phyloP scores from a whole-genome alignment of 768 basidiomycete genomes.

The Termitomyces sp. region DNA sequence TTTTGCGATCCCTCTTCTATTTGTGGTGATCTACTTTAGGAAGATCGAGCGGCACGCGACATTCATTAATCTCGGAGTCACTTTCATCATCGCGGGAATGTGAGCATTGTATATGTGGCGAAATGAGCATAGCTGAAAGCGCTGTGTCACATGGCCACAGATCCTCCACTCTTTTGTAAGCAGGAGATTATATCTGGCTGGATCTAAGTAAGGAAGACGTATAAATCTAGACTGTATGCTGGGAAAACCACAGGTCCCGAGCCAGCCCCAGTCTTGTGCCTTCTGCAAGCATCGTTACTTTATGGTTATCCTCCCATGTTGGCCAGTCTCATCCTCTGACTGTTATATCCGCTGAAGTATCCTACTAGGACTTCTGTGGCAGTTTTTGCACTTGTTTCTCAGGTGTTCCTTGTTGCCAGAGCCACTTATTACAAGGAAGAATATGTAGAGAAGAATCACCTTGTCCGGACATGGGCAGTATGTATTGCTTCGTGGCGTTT shows the following conservation, averaged over 20 bases:
- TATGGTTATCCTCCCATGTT: constrained; percentile 49
- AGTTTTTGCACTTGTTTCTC: constrained; percentile 39
- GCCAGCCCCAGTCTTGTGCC: constrained; percentile 39
- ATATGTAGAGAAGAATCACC: constrained; percentile 30
- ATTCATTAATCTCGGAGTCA: constrained; percentile 42
- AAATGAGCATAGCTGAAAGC: not conserved
- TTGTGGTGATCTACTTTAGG: constrained; percentile 39
- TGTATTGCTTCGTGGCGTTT: constrained; percentile 7
- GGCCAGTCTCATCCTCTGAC: constrained; percentile 7
- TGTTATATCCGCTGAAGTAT: not conserved
- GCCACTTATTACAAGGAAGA: constrained; percentile 31
- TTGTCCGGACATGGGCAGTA: constrained; percentile 36
- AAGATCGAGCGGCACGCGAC: constrained; percentile 42
- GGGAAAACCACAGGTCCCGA: constrained; percentile 41
- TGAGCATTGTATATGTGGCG: constrained; percentile 20
- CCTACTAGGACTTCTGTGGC: constrained; percentile 35
- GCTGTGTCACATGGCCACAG: constrained; percentile 17
- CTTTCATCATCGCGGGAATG: constrained; percentile 46
- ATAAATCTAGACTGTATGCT: constrained; percentile 24
- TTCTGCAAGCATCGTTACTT: constrained; percentile 44
- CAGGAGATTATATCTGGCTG: not conserved
- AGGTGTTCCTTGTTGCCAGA: constrained; percentile 44
- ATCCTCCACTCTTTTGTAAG: constrained; percentile 40
- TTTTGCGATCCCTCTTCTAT: constrained; percentile 42
- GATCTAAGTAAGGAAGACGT: not conserved